A percentile compares a stretch with the other conserved stretches of the same genome.
phyloP scores from a whole-genome alignment of 345 rosid genomes.

The Rhodamnia rubescens region DNA sequence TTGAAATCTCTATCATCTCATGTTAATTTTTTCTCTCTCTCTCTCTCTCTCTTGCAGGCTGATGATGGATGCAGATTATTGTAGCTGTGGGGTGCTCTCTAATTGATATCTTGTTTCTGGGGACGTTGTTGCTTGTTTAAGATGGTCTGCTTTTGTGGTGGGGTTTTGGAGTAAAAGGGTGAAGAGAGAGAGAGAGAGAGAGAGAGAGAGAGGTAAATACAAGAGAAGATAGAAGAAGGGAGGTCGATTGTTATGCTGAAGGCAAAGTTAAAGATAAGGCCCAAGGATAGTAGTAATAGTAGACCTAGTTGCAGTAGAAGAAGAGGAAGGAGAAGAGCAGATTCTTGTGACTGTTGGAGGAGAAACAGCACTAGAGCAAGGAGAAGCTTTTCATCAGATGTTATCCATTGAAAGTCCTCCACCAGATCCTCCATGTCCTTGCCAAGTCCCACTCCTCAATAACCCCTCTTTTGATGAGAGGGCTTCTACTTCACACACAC shows the following conservation, averaged over 20 bases:
- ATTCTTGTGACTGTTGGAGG: conserved; percentile 53
- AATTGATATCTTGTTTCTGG: conserved; percentile 5
- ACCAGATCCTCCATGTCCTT: conserved; percentile 59
- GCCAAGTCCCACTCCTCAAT: conserved; percentile 18
- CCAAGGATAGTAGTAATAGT: neutral
- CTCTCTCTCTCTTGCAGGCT: conserved; percentile 26
- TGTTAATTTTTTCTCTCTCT: neutral
- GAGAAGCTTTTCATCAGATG: conserved; percentile 68
- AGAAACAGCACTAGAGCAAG: conserved; percentile 51
- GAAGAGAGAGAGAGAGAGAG: neutral
- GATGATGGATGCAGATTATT: conserved; percentile 33
- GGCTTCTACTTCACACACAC: conserved; percentile 21
- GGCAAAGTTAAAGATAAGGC: conserved; percentile 40
- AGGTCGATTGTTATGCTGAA: conserved; percentile 43
- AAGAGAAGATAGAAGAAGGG: neutral
- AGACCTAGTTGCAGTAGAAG: conserved; percentile 2
- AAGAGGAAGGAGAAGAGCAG: conserved; percentile 18
- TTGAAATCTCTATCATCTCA: conserved; percentile 11
- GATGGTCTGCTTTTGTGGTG: conserved; percentile 13
- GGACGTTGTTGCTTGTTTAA: conserved; percentile 1
- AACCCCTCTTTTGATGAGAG: conserved; percentile 11
- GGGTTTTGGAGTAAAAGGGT: conserved; percentile 7
- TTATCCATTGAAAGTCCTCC: conserved; percentile 66
- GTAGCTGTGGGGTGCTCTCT: conserved; percentile 9
- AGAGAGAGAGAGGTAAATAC: neutral